These are phyloP conservation scores for Talaromyces trachyspermus DNA, from an alignment of 495 filamentous ascomycete genomes.

Conservation along the genomic window DNA sequence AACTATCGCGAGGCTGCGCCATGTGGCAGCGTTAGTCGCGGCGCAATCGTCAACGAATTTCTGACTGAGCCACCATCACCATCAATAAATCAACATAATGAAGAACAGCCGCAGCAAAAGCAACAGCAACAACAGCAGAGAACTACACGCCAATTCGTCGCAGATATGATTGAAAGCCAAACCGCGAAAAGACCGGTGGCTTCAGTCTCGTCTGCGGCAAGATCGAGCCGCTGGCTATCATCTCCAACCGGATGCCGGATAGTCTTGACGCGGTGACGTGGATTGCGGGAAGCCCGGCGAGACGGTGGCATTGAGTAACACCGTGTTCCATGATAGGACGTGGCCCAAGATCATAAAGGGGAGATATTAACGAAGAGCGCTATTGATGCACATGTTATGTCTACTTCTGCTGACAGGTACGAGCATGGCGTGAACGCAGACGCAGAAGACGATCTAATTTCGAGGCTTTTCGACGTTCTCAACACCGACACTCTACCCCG, in stretches of 20 bases:
- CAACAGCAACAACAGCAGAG: neutral
- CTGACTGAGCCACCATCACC: conserved; percentile 39
- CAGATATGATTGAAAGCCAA: conserved; percentile 48
- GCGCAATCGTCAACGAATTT: conserved; percentile 82
- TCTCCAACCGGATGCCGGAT: conserved; percentile 74
- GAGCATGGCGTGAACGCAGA: conserved; percentile 16
- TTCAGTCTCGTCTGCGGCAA: conserved; percentile 89
- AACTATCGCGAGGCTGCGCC: conserved; percentile 76
- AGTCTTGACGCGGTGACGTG: conserved; percentile 49
- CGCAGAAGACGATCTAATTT: conserved; percentile 59
- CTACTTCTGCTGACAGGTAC: conserved; percentile 7
- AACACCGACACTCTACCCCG: conserved; percentile 64
- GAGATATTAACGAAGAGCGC: conserved; percentile 41
- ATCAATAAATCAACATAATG: neutral
- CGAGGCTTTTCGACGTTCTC: conserved; percentile 62
- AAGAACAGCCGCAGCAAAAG: conserved; percentile 4
- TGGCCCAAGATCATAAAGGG: conserved; percentile 80
- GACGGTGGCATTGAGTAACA: conserved; percentile 80
- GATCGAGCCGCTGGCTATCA: conserved; percentile 71
- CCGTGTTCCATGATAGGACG: conserved; percentile 58
- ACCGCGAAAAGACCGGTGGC: conserved; percentile 64
- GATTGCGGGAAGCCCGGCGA: conserved; percentile 57
- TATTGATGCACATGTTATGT: conserved; percentile 38
- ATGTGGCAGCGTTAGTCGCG: conserved; percentile 60
- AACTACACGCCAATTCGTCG: conserved; percentile 56